Conservation (phyloP, 306 rosid genomes). For the Oxytropis ochrocephala region DNA sequence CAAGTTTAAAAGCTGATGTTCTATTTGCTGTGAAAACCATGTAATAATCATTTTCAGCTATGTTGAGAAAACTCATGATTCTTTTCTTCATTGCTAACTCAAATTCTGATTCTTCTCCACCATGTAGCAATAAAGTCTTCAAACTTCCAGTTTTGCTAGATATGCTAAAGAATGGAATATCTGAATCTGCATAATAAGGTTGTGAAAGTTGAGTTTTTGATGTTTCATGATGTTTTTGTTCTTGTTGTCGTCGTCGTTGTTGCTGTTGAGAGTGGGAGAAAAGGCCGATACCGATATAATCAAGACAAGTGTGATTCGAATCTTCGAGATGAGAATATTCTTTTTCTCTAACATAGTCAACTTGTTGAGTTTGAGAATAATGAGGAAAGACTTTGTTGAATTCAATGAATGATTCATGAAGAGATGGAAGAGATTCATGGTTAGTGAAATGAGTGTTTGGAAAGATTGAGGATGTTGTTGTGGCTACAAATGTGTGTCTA, state of each 20-base stretch:
- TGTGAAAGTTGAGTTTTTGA: constrained; percentile 22
- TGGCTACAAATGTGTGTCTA: constrained; percentile 54
- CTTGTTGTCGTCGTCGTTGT: not conserved
- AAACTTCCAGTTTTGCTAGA: constrained; percentile 62
- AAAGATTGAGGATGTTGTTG: constrained; percentile 60
- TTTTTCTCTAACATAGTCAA: constrained; percentile 57
- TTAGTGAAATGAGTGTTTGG: constrained; percentile 68
- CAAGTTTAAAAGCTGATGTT: constrained; percentile 79
- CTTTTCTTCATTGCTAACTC: constrained; percentile 64
- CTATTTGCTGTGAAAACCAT: constrained; percentile 94
- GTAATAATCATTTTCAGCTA: constrained; percentile 64
- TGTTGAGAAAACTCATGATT: constrained; percentile 62
- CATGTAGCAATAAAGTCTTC: constrained; percentile 63
- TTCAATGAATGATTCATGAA: constrained; percentile 53
- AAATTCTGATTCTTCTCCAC: constrained; percentile 56
- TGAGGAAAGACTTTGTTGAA: constrained; percentile 63
- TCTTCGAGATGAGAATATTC: constrained; percentile 61
- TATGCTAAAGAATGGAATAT: constrained; percentile 64
- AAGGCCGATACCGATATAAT: constrained; percentile 89
- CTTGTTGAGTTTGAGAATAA: constrained; percentile 49
- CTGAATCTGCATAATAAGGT: not conserved
- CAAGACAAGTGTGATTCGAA: constrained; percentile 64
- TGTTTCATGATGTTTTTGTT: constrained; percentile 15
- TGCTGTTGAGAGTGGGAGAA: constrained; percentile 71
- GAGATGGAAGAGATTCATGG: constrained; percentile 84